Percentiles rank a stretch among this genome's conserved stretches.
phyloP scores from a whole-genome alignment of 345 rosid genomes.

The Gossypium rotundifolium region DNA sequence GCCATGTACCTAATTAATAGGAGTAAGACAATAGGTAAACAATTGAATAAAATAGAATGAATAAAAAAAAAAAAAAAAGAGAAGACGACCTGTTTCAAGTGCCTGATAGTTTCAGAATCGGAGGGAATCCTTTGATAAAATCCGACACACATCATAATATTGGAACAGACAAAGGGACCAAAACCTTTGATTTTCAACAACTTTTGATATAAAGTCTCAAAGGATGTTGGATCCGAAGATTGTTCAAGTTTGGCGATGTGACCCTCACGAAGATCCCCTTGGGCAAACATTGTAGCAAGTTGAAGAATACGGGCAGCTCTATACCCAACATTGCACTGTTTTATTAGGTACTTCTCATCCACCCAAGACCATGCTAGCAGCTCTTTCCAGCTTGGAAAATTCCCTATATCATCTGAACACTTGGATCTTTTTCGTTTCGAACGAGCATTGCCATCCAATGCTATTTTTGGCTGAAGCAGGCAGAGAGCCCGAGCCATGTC shows the following conservation, averaged over 20 bases:
- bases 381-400: neutral
- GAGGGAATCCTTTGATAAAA: too few species aligned
- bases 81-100: constrained; percentile 13
- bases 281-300: constrained; percentile 26
- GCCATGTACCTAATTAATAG: constrained; percentile 21
- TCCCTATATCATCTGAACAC: neutral
- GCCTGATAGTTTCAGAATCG: constrained; percentile 42
- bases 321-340: constrained; percentile 28
- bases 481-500: neutral
- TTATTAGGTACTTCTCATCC: neutral
- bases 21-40: neutral
- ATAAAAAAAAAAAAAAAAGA: neutral
- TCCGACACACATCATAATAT: too few species aligned
- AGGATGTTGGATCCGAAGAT: neutral
- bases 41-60: neutral
- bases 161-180: constrained; percentile 38
- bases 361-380: neutral
- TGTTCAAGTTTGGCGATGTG: constrained; percentile 17
- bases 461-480: neutral
- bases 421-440: neutral
- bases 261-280: constrained; percentile 7
- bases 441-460: neutral
- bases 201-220: neutral
- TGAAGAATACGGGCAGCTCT: constrained; percentile 26
- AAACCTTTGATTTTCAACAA: constrained; percentile 27